Evolutionary conservation across 495 filamentous ascomycete species (phyloP), one percentile per base, ranked within the genome.

Genomic region (Aspergillus diversus): DNA sequence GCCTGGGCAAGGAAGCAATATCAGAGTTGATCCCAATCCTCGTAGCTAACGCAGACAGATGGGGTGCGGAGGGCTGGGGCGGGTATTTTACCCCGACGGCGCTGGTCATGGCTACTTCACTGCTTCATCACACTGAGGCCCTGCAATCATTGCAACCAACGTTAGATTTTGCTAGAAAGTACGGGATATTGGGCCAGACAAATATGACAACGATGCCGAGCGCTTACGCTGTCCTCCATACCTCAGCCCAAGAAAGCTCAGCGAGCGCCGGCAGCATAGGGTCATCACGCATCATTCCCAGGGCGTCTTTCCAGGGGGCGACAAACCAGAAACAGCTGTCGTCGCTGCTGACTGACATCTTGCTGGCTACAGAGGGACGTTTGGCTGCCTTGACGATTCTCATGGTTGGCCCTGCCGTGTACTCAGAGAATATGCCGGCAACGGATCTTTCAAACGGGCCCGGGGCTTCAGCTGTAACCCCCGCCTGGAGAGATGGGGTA

Each of bases 31-130:
- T 79, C 17, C 65, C 70, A 21, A 61, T 77, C 15, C 54, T 80
- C 21, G 68, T 75, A 8, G 67, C 69, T 37, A 64, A 76, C 42
- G 69, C 77, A 9, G 61, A 73, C 1, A 59, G 61, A 54, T 81
- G 77, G 79, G 73, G 74, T 27, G 62, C 71, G 7, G 68, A 79
- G 57, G 79, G 77, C 53, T 81, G 77, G 78, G 78, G 79, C 43
- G 79, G 79, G 4, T 77, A 77, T 47, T 67, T 75, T 35, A 61
- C 52, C 12, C 65, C 68, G 15, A 57, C 52, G 1, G 52, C 15
- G 15, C 5, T 69, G 35, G 21, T 57, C 5, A 27, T 69, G 42
- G 63, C 53, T 39, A 69, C 60, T 9, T 57, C 63, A 1, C 12
- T 66, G 37, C 60, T 69, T 39, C 49, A 64, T 17, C 54, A 61